phyloP scores from a whole-genome alignment of 164 flowering plant species.

The Aristolochia contorta region DNA sequence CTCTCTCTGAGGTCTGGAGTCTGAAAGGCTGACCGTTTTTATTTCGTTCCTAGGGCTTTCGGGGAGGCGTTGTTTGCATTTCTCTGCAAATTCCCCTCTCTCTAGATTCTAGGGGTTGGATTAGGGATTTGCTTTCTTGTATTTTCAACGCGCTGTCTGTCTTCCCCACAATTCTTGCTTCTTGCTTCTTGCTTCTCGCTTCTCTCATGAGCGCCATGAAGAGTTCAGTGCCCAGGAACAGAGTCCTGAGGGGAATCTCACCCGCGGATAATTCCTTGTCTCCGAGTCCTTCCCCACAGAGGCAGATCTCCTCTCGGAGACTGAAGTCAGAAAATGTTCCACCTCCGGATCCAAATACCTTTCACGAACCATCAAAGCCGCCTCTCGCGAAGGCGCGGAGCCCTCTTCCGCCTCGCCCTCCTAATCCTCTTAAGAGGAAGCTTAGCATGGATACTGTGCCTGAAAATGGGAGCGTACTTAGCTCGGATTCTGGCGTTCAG shows the following conservation, averaged over 20 bases:
- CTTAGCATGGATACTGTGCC: constrained; percentile 35
- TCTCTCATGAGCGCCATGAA: neutral
- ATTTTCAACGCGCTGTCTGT: too few species aligned
- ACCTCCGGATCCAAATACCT: constrained; percentile 25
- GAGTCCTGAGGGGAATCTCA: constrained; percentile 36
- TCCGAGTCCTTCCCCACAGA: constrained; percentile 26
- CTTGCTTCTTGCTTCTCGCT: too few species aligned
- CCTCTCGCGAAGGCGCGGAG: constrained; percentile 39
- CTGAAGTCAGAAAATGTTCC: constrained; percentile 43
- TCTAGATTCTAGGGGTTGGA: too few species aligned
- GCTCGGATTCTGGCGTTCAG: constrained; percentile 73
- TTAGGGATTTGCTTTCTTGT: too few species aligned
- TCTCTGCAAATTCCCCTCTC: too few species aligned
- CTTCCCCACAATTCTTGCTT: too few species aligned
- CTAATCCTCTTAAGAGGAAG: constrained; percentile 72
- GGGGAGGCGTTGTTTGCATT: too few species aligned
- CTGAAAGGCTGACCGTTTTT: too few species aligned
- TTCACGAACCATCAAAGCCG: constrained; percentile 16
- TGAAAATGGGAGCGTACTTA: constrained; percentile 26
- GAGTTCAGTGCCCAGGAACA: constrained; percentile 26
- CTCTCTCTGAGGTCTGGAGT: too few species aligned
- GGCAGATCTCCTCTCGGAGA: constrained; percentile 34
- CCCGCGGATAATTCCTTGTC: constrained; percentile 17
- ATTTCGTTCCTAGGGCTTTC: too few species aligned
- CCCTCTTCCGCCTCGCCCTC: constrained; percentile 83